Percentiles rank a stretch among this genome's conserved stretches.
phyloP scores from a whole-genome alignment of 2,329 filamentous ascomycete species.

The Westerdykella aurantiaca region DNA sequence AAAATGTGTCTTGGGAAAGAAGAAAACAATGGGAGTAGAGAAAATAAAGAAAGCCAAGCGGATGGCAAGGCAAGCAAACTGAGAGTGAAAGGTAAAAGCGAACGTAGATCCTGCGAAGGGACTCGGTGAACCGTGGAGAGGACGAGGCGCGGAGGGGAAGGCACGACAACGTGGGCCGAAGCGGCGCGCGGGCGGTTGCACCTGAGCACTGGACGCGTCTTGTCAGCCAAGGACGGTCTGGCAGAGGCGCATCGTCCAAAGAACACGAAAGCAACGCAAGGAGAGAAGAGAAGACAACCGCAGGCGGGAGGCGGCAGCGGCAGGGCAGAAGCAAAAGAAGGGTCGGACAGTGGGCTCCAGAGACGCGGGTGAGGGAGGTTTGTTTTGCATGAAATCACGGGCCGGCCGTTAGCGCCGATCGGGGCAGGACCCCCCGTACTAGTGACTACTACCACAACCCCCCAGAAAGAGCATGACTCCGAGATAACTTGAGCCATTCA shows the following conservation, averaged over 20 bases:
- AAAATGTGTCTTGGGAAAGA: conserved; percentile 2
- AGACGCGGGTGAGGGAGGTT: too few relatives aligned
- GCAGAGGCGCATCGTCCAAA: background rate
- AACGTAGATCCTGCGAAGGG: background rate
- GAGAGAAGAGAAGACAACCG: too few relatives aligned
- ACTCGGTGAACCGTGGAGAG: background rate
- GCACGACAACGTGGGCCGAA: background rate
- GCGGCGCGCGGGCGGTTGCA: background rate
- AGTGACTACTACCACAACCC: too few relatives aligned
- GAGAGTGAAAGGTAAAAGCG: background rate
- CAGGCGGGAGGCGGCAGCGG: too few relatives aligned
- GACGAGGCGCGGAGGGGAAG: background rate
- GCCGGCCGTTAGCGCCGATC: too few relatives aligned
- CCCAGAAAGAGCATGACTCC: too few relatives aligned
- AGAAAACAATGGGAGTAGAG: conserved; percentile 1
- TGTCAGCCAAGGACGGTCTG: background rate
- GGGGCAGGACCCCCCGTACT: too few relatives aligned
- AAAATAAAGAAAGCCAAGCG: background rate
- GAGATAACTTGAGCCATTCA: too few relatives aligned
- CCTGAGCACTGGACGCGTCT: background rate
- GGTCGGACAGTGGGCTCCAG: too few relatives aligned
- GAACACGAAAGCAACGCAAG: too few relatives aligned
- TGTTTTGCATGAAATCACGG: too few relatives aligned
- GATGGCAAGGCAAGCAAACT: background rate
- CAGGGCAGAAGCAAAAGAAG: too few relatives aligned